Percentiles rank a stretch among this genome's conserved stretches.
Conservation (phyloP, 2,329 filamentous ascomycete species). For the Arthrobotrys sinensis region DNA sequence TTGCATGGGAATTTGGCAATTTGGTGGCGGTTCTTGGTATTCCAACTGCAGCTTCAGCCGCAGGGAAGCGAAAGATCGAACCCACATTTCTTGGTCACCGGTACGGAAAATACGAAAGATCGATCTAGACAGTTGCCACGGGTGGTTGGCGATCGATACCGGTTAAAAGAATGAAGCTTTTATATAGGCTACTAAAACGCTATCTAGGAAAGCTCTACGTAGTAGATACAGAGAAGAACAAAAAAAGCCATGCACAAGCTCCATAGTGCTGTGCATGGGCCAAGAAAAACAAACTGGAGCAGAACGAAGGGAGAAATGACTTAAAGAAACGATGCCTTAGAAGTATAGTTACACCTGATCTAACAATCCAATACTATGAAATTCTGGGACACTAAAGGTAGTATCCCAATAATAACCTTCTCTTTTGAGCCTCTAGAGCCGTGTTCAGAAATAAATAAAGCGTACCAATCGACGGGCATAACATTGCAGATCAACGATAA, state of each 20-base stretch:
- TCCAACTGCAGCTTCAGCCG: conserved; percentile 22
- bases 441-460: not conserved
- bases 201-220: conserved; percentile 22
- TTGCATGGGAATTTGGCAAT: conserved; percentile 23
- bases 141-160: not conserved
- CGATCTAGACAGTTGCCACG: conserved; percentile 15
- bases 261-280: not conserved
- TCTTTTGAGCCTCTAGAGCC: not conserved
- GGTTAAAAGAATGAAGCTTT: conserved; percentile 10
- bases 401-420: not conserved
- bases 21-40: conserved; percentile 36
- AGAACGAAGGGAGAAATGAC: not conserved
- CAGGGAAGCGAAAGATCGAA: conserved; percentile 25
- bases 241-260: not conserved
- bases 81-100: not conserved
- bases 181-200: conserved; percentile 5
- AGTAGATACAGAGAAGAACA: conserved; percentile 16
- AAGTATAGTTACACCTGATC: conserved; percentile 28
- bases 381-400: conserved; percentile 10
- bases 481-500: not conserved
- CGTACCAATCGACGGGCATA: not conserved
- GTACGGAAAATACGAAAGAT: not conserved
- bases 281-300: not conserved
- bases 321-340: conserved; percentile 10
- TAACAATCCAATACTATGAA: conserved; percentile 17